Base-by-base conservation (phyloP, 2,329 filamentous ascomycete species). In the Trichophaea hybrida region DNA sequence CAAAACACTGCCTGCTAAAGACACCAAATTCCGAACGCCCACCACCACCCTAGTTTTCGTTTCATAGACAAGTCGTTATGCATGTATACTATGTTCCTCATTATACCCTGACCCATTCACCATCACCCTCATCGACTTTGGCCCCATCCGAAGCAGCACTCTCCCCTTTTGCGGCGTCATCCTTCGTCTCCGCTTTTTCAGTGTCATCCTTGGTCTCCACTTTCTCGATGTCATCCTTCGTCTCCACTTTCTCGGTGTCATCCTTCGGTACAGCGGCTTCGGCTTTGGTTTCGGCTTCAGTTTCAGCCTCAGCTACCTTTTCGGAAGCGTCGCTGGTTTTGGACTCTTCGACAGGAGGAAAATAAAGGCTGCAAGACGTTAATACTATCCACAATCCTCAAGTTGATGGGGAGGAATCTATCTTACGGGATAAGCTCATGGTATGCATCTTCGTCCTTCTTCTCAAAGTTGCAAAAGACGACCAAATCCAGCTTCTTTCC, bases 401-500 rank as follows among this genome's bases (percentile, higher is more conserved):
- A 24, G 38, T 15, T 50, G 8, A 5, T 50, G 46, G 2, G 24
- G 10, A 50, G 17, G 2, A 10, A 15, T 24, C 13, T 6, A 15
- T 54, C 85, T 76, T 73, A 94, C 89, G 90, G 86, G 8, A 95
- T 72, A 38, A 76, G 73, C 31, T 78, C 67, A 55, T 83, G 76
- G 71, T 97, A 97, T 0, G 85, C 83, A 43, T 74, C 72, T 61
- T 85, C 80, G 68, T 97, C 90, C 73, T 90, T 90, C 57, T 75
- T 71, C 70, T 86, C 76, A 71, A 94, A 96, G 13, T 83, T 86
- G 69, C 90, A 90, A 73, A 97, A 94, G 15, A 95, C 77, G 10
- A 97, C 80, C 66, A 81, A 80, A 49, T 88, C 80, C 34, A 96
- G 71, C 67, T 76, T 78, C 24, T 58, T 57, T 7, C 64, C 67